A percentile compares a stretch with the other conserved stretches of the same genome.
Conservation (phyloP, 2,329 filamentous ascomycete genomes). For the Albophoma yamanashiensis region DNA sequence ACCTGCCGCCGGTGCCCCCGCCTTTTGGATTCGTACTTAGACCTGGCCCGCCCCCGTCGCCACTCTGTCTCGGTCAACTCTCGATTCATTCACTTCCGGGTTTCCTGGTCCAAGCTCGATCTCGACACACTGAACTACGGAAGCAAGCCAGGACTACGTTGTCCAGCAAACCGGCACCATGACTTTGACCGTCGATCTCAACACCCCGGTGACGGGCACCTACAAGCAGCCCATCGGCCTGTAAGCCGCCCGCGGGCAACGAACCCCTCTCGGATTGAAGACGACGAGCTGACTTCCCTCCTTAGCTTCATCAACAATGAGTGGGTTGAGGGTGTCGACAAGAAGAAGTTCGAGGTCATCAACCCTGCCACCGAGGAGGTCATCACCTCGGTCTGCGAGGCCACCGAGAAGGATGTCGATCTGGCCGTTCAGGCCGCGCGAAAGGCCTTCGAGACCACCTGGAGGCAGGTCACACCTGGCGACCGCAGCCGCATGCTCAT, state of each 20-base stretch:
- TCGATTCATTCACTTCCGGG: neutral
- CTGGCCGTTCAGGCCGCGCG: constrained; percentile 77
- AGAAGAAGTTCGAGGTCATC: constrained; percentile 86
- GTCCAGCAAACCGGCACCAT: constrained; percentile 17
- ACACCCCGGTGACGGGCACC: constrained; percentile 54
- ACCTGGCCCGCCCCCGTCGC: neutral
- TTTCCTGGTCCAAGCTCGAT: neutral
- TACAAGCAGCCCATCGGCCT: constrained; percentile 52
- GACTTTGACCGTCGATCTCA: constrained; percentile 48
- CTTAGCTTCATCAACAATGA: constrained; percentile 85
- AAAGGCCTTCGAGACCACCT: constrained; percentile 69
- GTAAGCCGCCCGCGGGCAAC: constrained; percentile 27
- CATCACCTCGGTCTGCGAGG: constrained; percentile 75
- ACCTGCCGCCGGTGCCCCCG: neutral
- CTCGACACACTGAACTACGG: neutral
- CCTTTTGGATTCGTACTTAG: neutral
- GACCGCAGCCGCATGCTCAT: constrained; percentile 58
- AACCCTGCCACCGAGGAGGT: constrained; percentile 80
- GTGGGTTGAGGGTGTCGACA: constrained; percentile 68
- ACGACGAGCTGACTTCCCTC: neutral
- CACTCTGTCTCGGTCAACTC: neutral
- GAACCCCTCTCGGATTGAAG: neutral
- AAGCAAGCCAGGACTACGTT: neutral
- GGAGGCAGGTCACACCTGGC: constrained; percentile 58
- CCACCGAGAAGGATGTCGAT: constrained; percentile 75